Evolutionary conservation across 179 eudicot genomes (phyloP), one percentile per base, ranked within the genome.

Genomic region (Actinidia arguta): DNA sequence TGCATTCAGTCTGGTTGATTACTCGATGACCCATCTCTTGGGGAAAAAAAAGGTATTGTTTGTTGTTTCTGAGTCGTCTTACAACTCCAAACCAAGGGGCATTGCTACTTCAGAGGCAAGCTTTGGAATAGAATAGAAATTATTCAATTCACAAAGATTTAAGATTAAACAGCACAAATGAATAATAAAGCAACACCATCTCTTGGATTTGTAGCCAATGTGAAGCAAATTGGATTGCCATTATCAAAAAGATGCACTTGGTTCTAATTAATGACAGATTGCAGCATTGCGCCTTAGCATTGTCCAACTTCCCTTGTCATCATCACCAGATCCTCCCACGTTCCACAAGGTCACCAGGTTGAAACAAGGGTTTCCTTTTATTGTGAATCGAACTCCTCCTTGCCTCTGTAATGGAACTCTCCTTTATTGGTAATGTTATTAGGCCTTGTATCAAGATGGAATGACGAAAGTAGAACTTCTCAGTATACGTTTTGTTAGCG

Each of bases 371-470:
- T 90, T 92, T 7, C 94, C 69, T 0, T 87, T 80, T 67, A 93
- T 86, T 2, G 90, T 89, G 87, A 92, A 93, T 39, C 84, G 75
- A 6, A 93, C 84, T 31, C 93, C 94, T 75, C 91, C 93, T 8
- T 75, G 47, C 85, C 89, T 90, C 55, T 31, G 72, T 86, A 95
- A 93, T 64, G 93, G 86, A 39, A 92, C 90, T 87, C 97, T 93
- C 84, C 16, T 31, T 31, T 31, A 59, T 46, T 68, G 17, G 13
- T 22, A 58, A 68, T 55, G 10, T 58, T 8, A 16, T 0, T 31
- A 17, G 13, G 51, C 18, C 17, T 69, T 39, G 14, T 5, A 4
- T 42, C n/a, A 67, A 67, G n/a, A 36, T 67, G 2, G 11, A 67
- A 63, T 62, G 24, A 59, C 4, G 68, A 31, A 25, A 22, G 39